Evolutionary conservation across 352 stramenopile species (phyloP), one percentile per base, ranked within the genome.

Genomic region (Pythium chondricola): DNA sequence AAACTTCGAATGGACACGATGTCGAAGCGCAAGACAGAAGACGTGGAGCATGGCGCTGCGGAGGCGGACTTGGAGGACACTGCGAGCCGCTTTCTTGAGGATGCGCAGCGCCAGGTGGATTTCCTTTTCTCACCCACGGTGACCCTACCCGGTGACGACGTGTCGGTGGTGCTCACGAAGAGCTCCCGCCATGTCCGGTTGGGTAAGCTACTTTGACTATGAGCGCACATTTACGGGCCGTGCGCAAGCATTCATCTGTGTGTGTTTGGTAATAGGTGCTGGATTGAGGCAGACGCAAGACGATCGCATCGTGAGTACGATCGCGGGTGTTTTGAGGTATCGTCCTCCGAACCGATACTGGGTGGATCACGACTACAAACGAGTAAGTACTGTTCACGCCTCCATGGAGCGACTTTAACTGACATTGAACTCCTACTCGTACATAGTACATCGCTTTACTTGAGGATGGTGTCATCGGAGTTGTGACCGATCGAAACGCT

Each of bases 401-500:
- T 36, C 17, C 29, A 13, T 20, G 7, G 20, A 17, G 18, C 30
- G 20, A 18, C 20, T 26, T 17, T 36, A 31, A 25, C 14, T 24
- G 29, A 46, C 21, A 40, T 27, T 38, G n/a, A n/a, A n/a, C n/a
- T n/a, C n/a, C n/a, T n/a, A n/a, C n/a, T n/a, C n/a, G n/a, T n/a
- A n/a, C n/a, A n/a, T 42, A 93, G 75, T 96, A 95, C 62, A 61
- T 69, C 29, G 71, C 67, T 2, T 66, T 67, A 7, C 69, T 95
- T 22, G 83, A 91, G 41, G 95, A 98, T 58, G 74, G 84, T 17
- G 88, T 98, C 18, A 92, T 98, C 52, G 95, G 91, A 27, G 83
- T 98, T 27, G 85, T 98, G 27, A 93, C 94, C 56, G 94, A 98
- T 63, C 74, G 89, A 30, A 95, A 95, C 41, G 81, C 91, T 13